Evolutionary conservation across 129 eudicot genomes (phyloP).

Genomic region (Deinandra increscens): DNA sequence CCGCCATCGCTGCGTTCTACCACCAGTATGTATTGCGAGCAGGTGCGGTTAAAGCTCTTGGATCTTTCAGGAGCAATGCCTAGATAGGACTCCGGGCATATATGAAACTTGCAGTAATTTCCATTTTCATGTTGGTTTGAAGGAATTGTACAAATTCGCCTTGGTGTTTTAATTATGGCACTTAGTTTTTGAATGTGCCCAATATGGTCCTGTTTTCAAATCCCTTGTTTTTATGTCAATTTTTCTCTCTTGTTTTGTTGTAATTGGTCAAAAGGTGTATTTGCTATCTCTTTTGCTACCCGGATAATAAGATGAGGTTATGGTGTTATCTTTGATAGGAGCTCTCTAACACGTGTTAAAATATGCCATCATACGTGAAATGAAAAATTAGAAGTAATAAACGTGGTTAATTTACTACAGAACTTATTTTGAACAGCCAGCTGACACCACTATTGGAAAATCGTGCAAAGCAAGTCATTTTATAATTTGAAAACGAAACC

Average conservation of each 20-base stretch:
- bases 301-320: neutral
- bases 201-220: neutral
- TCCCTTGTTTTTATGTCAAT: neutral
- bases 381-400: no score
- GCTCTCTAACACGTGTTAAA: no score
- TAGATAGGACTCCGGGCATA: neutral
- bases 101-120: no score
- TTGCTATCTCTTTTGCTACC: neutral
- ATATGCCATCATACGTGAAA: no score
- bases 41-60: conserved; percentile 22
- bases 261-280: neutral
- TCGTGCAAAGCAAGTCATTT: no score
- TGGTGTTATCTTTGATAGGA: neutral
- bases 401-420: no score
- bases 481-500: no score
- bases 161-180: neutral
- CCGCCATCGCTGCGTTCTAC: conserved; percentile 35
- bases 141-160: conserved; percentile 17
- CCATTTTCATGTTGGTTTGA: neutral
- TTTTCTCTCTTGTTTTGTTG: neutral
- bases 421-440: no score
- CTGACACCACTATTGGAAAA: no score
- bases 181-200: neutral
- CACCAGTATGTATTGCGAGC: conserved; percentile 26
- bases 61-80: conserved; percentile 35